These are phyloP conservation scores for Russula griseocarnosa DNA, from an alignment of 768 basidiomycete species.

Conservation along the genomic window DNA sequence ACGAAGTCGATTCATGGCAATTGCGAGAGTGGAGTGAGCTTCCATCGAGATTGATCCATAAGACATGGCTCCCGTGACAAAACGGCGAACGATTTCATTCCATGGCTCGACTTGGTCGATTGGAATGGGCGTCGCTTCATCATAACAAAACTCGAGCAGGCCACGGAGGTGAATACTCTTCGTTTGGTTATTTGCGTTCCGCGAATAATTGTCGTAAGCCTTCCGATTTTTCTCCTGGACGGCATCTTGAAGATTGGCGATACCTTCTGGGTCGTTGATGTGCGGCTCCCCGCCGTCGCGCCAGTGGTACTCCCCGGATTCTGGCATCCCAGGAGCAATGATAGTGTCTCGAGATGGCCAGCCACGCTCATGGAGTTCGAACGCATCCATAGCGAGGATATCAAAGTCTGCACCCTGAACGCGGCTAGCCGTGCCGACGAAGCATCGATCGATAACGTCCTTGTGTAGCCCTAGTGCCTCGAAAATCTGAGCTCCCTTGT, in stretches of 20 bases:
- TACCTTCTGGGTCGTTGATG: slow-evolving; percentile 92
- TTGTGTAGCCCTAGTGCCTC: slow-evolving; percentile 92
- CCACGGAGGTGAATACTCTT: slow-evolving; percentile 87
- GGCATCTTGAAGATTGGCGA: slow-evolving; percentile 94
- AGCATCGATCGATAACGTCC: slow-evolving; percentile 90
- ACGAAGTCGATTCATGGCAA: slow-evolving; percentile 98
- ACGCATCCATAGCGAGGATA: slow-evolving; percentile 94
- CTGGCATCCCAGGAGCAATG: slow-evolving; percentile 90
- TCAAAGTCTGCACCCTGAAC: slow-evolving; percentile 97
- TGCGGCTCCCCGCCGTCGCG: slow-evolving; percentile 96
- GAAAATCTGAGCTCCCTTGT: slow-evolving; percentile 99
- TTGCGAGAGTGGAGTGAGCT: slow-evolving; percentile 92
- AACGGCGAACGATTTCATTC: slow-evolving; percentile 98
- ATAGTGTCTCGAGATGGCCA: slow-evolving; percentile 92
- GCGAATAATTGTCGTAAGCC: slow-evolving; percentile 88
- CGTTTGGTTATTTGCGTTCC: slow-evolving; percentile 85
- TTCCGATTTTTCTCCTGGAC: slow-evolving; percentile 93
- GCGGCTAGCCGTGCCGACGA: slow-evolving; percentile 89
- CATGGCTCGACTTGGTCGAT: slow-evolving; percentile 99
- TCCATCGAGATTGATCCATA: slow-evolving; percentile 99
- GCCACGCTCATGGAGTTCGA: slow-evolving; percentile 95
- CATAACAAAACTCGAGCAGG: slow-evolving; percentile 89
- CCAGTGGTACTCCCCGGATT: slow-evolving; percentile 99
- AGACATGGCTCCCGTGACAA: slow-evolving; percentile 98
- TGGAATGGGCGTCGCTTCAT: slow-evolving; percentile 78